phyloP scores from a whole-genome alignment of 306 rosid species.

The Ormosia emarginata region DNA sequence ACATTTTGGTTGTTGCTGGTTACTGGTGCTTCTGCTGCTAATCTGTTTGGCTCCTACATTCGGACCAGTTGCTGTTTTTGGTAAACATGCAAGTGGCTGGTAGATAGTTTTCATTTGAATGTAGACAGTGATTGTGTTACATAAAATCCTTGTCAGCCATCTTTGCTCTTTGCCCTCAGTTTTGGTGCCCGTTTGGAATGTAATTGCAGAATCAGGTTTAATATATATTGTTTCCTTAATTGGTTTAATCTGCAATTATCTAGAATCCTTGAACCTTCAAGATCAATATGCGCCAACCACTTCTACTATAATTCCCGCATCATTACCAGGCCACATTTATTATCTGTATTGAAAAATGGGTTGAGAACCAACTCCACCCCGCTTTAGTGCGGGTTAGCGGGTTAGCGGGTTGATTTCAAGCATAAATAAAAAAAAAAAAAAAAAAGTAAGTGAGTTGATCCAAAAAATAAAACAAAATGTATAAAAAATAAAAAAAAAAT shows the following conservation, averaged over 20 bases:
- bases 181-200: slow-evolving; percentile 37
- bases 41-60: slow-evolving; percentile 38
- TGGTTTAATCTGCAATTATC: slow-evolving; percentile 34
- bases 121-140: slow-evolving; percentile 30
- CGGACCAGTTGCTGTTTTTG: slow-evolving; percentile 26
- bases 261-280: slow-evolving; percentile 4
- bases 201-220: slow-evolving; percentile 44
- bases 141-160: slow-evolving; percentile 29
- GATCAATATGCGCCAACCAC: neutral
- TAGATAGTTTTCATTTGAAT: slow-evolving; percentile 40
- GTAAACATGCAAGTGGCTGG: slow-evolving; percentile 35
- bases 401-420: no score
- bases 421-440: no score
- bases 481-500: no score
- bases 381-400: no score
- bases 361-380: no score
- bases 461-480: no score
- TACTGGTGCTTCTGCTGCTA: slow-evolving; percentile 37
- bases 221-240: slow-evolving; percentile 16
- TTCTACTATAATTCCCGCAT: slow-evolving; percentile 1
- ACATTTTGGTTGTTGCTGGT: slow-evolving; percentile 28
- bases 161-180: slow-evolving; percentile 32
- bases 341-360: no score
- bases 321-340: neutral
- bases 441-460: no score